Evolutionary conservation across 148 eudicot genomes (phyloP).

Genomic region (Agrostemma githago): DNA sequence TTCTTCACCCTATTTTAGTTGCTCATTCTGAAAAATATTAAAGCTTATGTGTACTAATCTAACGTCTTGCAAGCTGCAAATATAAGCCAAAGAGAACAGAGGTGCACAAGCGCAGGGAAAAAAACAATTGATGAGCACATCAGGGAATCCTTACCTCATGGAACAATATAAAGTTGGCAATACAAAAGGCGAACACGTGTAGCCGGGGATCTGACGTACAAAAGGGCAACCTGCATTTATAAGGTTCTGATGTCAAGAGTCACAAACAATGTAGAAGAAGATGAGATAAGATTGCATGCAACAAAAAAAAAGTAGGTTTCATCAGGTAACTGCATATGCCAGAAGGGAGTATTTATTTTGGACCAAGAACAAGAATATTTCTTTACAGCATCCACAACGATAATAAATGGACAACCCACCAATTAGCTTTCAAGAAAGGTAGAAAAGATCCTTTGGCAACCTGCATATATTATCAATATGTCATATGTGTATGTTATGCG

Average conservation of each 20-base stretch:
- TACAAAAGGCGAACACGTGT: slow-evolving; percentile 17
- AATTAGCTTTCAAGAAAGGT: slow-evolving; percentile 24
- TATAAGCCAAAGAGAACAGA: not conserved
- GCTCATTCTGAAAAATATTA: not conserved
- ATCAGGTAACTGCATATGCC: slow-evolving; percentile 16
- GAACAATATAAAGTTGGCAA: not conserved
- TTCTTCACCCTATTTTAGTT: not conserved
- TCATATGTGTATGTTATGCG: slow-evolving; percentile 19
- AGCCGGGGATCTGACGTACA: slow-evolving; percentile 20
- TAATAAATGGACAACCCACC: slow-evolving; percentile 19
- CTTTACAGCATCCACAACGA: slow-evolving; percentile 24
- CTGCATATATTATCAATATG: slow-evolving; percentile 17
- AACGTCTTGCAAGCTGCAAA: not conserved
- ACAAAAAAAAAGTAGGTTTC: slow-evolving; percentile 7
- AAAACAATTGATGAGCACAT: not conserved
- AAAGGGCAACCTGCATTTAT: slow-evolving; percentile 19
- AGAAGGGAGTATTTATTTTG: not conserved
- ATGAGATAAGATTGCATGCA: slow-evolving; percentile 24
- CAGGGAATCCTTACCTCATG: not conserved
- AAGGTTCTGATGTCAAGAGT: slow-evolving; percentile 25
- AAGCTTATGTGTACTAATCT: not conserved
- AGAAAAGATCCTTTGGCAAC: slow-evolving; percentile 20
- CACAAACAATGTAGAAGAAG: slow-evolving; percentile 22
- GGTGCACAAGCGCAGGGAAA: not conserved
- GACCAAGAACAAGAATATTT: slow-evolving; percentile 28